A percentile compares a stretch with the other conserved stretches of the same genome.
Conservation (phyloP, 148 eudicot species). For the Fagopyrum tataricum region DNA sequence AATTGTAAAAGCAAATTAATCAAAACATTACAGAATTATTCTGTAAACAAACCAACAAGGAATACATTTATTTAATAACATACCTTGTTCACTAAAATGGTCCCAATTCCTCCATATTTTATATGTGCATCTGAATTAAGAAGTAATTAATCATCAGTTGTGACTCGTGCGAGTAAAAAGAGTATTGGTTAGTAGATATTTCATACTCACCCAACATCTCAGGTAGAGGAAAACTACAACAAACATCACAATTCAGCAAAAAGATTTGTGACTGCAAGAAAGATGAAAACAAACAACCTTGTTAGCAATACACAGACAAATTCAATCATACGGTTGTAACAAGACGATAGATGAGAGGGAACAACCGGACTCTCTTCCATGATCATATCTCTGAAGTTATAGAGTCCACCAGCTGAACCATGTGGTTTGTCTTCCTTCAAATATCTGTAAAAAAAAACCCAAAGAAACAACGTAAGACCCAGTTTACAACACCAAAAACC, state of each 20-base stretch:
- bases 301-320: slow-evolving; percentile 2
- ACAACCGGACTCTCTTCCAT: slow-evolving; percentile 75
- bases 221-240: slow-evolving; percentile 90
- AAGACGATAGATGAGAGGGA: slow-evolving; percentile 6
- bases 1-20: not conserved
- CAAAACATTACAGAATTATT: not conserved
- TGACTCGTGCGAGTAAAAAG: not conserved
- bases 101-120: slow-evolving; percentile 65
- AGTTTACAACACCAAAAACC: not conserved
- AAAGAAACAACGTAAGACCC: slow-evolving; percentile 15
- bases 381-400: slow-evolving; percentile 69
- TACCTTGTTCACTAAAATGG: slow-evolving; percentile 66
- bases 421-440: slow-evolving; percentile 87
- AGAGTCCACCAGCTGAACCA: slow-evolving; percentile 86
- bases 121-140: slow-evolving; percentile 50
- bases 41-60: not conserved
- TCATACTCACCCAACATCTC: slow-evolving; percentile 79
- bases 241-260: slow-evolving; percentile 90
- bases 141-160: not conserved
- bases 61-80: slow-evolving; percentile 3
- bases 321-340: not conserved
- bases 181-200: not conserved
- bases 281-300: slow-evolving; percentile 12
- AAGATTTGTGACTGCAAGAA: slow-evolving; percentile 73
- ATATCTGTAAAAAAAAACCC: slow-evolving; percentile 39